These are phyloP conservation scores for Hanseniaspora gamundiae DNA, from an alignment of 1,139 yeast species.

Conservation along the genomic window DNA sequence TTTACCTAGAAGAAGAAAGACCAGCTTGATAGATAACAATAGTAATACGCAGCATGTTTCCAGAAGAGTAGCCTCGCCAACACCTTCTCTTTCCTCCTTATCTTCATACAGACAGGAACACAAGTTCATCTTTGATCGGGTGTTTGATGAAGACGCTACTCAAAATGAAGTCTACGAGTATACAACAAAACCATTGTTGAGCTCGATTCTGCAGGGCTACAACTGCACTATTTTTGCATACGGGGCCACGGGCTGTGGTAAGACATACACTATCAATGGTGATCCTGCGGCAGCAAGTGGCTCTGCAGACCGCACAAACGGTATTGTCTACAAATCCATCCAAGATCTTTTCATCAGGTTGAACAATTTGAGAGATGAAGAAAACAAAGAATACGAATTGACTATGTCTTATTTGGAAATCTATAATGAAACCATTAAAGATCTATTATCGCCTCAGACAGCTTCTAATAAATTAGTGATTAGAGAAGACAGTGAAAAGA, in stretches of 20 bases:
- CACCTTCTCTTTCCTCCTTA: neutral
- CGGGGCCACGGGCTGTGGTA: conserved; percentile 99
- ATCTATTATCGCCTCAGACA: conserved; percentile 48
- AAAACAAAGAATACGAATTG: neutral
- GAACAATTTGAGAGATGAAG: neutral
- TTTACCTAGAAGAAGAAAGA: neutral
- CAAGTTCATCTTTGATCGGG: conserved; percentile 67
- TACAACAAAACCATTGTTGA: conserved; percentile 64
- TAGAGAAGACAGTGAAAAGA: conserved; percentile 48
- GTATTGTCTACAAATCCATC: conserved; percentile 64
- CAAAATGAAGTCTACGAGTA: conserved; percentile 57
- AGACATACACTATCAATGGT: conserved; percentile 84
- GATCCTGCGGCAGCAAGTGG: conserved; percentile 26
- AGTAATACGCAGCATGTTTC: neutral
- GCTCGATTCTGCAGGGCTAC: conserved; percentile 68
- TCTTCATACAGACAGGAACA: conserved; percentile 49
- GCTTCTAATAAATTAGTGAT: conserved; percentile 36
- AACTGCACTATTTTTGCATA: conserved; percentile 92
- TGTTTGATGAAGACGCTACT: conserved; percentile 52
- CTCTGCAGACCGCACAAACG: neutral
- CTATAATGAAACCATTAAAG: conserved; percentile 80
- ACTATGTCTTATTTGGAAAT: conserved; percentile 60
- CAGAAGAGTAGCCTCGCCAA: neutral
- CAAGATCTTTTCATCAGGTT: conserved; percentile 45
- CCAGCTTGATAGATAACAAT: neutral